Conservation (phyloP, 768 basidiomycete genomes). For the Podaxis sp. region DNA sequence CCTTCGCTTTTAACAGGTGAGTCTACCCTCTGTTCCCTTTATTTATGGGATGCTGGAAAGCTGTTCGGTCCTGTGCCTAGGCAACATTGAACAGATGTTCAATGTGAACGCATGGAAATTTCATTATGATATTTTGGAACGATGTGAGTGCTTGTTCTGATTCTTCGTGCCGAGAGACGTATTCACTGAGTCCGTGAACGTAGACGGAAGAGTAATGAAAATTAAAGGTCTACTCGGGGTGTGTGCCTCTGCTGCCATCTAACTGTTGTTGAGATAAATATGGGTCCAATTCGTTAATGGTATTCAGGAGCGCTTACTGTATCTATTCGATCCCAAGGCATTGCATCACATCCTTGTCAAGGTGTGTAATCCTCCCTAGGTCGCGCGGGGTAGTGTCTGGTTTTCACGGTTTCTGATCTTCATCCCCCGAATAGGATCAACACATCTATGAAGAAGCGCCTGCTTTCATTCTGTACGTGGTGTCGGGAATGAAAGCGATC, state of each 20-base stretch:
- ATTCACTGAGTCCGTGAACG: not conserved
- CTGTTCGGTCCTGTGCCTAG: slow-evolving; percentile 19
- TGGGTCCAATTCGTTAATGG: too few relatives aligned
- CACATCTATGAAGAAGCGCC: slow-evolving; percentile 29
- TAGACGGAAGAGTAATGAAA: slow-evolving; percentile 35
- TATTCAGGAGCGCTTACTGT: slow-evolving; percentile 30
- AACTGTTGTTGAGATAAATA: not conserved
- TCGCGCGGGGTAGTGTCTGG: not conserved
- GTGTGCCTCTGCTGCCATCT: slow-evolving; percentile 3
- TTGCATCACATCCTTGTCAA: slow-evolving; percentile 47
- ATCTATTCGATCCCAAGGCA: slow-evolving; percentile 45
- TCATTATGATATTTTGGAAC: slow-evolving; percentile 31
- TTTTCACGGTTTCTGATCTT: too few relatives aligned
- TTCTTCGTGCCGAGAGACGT: not conserved
- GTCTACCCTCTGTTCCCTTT: not conserved
- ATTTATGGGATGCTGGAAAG: not conserved
- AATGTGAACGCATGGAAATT: slow-evolving; percentile 34
- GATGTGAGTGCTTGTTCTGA: slow-evolving; percentile 25
- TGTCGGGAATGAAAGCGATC: not conserved
- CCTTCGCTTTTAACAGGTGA: slow-evolving; percentile 36
- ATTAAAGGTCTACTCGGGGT: slow-evolving; percentile 39
- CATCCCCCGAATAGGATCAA: slow-evolving; percentile 25
- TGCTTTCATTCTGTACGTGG: slow-evolving; percentile 26
- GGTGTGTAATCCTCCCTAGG: slow-evolving; percentile 19
- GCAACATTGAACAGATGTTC: slow-evolving; percentile 35